phyloP scores from a whole-genome alignment of 164 flowering plant genomes.

The Litsea cubeba region DNA sequence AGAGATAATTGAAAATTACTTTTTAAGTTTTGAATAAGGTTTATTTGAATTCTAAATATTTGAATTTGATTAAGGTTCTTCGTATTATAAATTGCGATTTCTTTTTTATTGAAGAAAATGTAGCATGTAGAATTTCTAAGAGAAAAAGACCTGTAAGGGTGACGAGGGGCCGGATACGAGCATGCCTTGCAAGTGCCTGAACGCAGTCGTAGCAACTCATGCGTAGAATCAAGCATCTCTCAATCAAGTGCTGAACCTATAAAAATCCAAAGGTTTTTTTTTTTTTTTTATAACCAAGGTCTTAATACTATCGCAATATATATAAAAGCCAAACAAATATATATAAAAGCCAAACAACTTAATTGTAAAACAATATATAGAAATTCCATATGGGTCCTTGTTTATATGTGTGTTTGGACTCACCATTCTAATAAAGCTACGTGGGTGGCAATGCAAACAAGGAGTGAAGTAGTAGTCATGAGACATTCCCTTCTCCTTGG shows the following conservation, averaged over 20 bases:
- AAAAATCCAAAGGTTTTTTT: too few relatives aligned
- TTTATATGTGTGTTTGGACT: not conserved
- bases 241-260: conserved; percentile 84
- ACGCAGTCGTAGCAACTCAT: conserved; percentile 71
- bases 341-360: too few relatives aligned
- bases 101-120: too few relatives aligned
- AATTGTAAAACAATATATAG: too few relatives aligned
- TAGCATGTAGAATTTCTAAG: not conserved
- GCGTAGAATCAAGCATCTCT: conserved; percentile 70
- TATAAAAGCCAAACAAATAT: too few relatives aligned
- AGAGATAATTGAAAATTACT: not conserved
- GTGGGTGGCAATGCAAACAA: conserved; percentile 77
- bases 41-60: too few relatives aligned
- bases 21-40: too few relatives aligned
- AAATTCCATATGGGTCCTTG: not conserved
- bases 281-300: too few relatives aligned
- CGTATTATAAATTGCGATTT: too few relatives aligned
- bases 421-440: conserved; percentile 67
- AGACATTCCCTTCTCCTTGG: conserved; percentile 13
- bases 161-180: conserved; percentile 53
- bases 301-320: too few relatives aligned
- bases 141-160: conserved; percentile 58
- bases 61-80: too few relatives aligned
- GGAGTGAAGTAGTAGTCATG: conserved; percentile 29
- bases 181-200: conserved; percentile 53